Conservation (phyloP, 306 rosid species). For the Dryas octopetala region DNA sequence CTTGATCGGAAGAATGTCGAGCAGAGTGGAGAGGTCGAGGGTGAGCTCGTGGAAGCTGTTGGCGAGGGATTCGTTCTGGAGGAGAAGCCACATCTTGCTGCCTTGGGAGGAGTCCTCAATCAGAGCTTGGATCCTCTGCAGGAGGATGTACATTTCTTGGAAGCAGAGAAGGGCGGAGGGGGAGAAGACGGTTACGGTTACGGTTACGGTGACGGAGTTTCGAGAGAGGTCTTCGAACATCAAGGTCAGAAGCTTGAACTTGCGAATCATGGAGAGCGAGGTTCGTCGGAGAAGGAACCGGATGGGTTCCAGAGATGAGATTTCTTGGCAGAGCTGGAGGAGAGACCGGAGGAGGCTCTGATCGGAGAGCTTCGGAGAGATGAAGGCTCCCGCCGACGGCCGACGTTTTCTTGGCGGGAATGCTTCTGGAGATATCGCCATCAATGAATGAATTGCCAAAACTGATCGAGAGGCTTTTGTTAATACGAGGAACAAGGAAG, state of each 20-base stretch:
- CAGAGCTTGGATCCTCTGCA: slow-evolving; percentile 65
- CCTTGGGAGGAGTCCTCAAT: slow-evolving; percentile 62
- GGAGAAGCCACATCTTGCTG: slow-evolving; percentile 60
- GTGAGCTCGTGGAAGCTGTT: slow-evolving; percentile 61
- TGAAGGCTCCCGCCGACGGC: slow-evolving; percentile 55
- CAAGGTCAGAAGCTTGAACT: slow-evolving; percentile 50
- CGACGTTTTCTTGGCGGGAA: slow-evolving; percentile 64
- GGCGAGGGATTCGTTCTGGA: slow-evolving; percentile 53
- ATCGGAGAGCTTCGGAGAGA: slow-evolving; percentile 43
- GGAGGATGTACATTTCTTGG: slow-evolving; percentile 68
- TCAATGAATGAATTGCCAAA: too few species aligned
- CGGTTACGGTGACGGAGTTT: neutral
- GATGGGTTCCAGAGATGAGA: slow-evolving; percentile 38
- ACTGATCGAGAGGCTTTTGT: neutral
- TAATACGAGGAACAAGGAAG: neutral
- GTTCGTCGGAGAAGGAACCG: slow-evolving; percentile 44
- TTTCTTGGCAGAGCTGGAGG: slow-evolving; percentile 51
- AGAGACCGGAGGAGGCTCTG: slow-evolving; percentile 51
- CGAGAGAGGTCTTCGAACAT: slow-evolving; percentile 62
- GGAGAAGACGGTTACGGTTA: slow-evolving; percentile 9
- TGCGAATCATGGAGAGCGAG: slow-evolving; percentile 50
- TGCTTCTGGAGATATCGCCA: slow-evolving; percentile 57
- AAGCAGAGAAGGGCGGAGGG: slow-evolving; percentile 62
- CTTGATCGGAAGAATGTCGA: slow-evolving; percentile 66
- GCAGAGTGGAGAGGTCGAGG: slow-evolving; percentile 60